A percentile compares a stretch with the other conserved stretches of the same genome.
phyloP scores from a whole-genome alignment of 2,329 filamentous ascomycete species.

The Fusarium dlaminii region DNA sequence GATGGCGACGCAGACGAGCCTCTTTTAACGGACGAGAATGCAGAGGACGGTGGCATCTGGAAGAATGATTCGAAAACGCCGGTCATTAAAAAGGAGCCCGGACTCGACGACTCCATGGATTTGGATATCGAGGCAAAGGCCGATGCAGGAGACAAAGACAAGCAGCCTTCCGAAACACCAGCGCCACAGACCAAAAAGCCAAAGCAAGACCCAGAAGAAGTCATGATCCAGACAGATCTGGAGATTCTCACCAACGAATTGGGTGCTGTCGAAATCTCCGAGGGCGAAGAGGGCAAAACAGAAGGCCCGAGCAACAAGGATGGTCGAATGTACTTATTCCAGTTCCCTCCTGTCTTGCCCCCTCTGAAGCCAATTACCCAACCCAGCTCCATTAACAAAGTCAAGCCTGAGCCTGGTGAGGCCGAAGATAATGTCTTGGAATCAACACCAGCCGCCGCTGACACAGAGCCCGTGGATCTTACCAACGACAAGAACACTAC shows the following conservation, averaged over 20 bases:
- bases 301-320: slow-evolving; percentile 54
- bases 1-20: slow-evolving; percentile 47
- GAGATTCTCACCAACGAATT: slow-evolving; percentile 55
- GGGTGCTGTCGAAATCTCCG: slow-evolving; percentile 49
- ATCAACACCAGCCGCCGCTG: slow-evolving; percentile 37
- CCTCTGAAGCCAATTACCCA: slow-evolving; percentile 54
- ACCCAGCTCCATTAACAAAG: slow-evolving; percentile 39
- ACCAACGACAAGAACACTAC: slow-evolving; percentile 48
- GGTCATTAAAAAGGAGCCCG: slow-evolving; percentile 58
- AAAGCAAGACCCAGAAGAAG: slow-evolving; percentile 51
- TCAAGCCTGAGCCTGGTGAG: slow-evolving; percentile 56
- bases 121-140: slow-evolving; percentile 49
- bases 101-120: slow-evolving; percentile 53
- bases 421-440: slow-evolving; percentile 52
- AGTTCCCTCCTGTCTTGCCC: slow-evolving; percentile 70
- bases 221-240: slow-evolving; percentile 52
- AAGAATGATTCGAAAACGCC: slow-evolving; percentile 50
- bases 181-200: slow-evolving; percentile 43
- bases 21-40: slow-evolving; percentile 42
- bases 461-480: slow-evolving; percentile 52
- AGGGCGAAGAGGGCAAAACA: slow-evolving; percentile 37
- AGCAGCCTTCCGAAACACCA: slow-evolving; percentile 38
- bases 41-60: slow-evolving; percentile 56
- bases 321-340: slow-evolving; percentile 70
- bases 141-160: slow-evolving; percentile 30